Evolutionary conservation across 768 basidiomycete genomes (phyloP).

Genomic region (Suillus decipiens): DNA sequence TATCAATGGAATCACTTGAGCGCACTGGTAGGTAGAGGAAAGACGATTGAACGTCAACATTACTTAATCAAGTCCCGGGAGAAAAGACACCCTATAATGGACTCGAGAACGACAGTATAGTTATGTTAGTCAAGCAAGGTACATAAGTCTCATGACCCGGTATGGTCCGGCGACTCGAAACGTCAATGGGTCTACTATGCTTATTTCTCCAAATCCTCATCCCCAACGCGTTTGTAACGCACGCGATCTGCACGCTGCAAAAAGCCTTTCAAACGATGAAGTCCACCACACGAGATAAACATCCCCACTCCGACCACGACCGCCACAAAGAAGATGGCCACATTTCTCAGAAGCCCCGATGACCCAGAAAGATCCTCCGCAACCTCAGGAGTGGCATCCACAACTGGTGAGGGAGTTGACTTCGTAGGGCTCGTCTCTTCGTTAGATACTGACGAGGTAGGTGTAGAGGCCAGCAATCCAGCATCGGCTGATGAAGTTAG

Average conservation of each 20-base stretch:
- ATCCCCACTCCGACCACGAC: conserved; percentile 45
- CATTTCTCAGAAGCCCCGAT: conserved; percentile 21
- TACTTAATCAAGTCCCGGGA: neutral
- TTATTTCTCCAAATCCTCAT: conserved; percentile 57
- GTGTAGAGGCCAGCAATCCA: conserved; percentile 15
- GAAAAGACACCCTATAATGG: neutral
- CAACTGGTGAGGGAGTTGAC: conserved; percentile 7
- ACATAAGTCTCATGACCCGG: neutral
- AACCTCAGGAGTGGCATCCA: conserved; percentile 13
- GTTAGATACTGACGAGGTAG: conserved; percentile 14
- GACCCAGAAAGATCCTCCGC: conserved; percentile 11
- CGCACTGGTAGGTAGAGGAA: neutral
- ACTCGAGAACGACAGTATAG: neutral
- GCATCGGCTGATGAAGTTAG: conserved; percentile 18
- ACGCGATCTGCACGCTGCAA: conserved; percentile 37
- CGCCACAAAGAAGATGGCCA: conserved; percentile 35
- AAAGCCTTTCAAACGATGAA: conserved; percentile 45
- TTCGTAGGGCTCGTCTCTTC: conserved; percentile 7
- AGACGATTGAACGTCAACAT: too few relatives aligned
- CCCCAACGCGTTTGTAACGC: conserved; percentile 47
- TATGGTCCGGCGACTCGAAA: neutral
- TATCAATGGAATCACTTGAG: too few relatives aligned
- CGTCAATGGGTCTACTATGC: conserved; percentile 1
- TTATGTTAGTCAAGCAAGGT: too few relatives aligned
- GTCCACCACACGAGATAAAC: conserved; percentile 50